phyloP scores from a whole-genome alignment of 2,329 filamentous ascomycete genomes.

The Daldinia sp. region DNA sequence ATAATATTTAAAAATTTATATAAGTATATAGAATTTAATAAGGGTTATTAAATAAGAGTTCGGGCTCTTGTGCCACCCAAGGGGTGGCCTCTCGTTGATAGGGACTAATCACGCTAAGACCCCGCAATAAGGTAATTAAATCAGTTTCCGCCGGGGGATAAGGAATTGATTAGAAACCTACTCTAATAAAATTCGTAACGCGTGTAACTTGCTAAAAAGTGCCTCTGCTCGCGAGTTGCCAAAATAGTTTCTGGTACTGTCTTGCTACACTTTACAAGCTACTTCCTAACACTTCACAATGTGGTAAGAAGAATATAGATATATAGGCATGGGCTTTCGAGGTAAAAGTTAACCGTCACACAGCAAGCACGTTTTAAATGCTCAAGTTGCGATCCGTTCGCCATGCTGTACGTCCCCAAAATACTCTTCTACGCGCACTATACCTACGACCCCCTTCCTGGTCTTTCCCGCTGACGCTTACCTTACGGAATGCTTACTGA shows the following conservation, averaged over 20 bases:
- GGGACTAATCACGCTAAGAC: neutral
- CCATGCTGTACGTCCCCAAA: conserved; percentile 78
- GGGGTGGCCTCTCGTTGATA: neutral
- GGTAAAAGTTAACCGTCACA: neutral
- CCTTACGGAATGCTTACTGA: conserved; percentile 8
- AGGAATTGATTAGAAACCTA: conserved; percentile 1
- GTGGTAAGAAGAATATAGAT: conserved; percentile 21
- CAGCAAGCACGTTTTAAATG: conserved; percentile 96
- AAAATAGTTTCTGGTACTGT: neutral
- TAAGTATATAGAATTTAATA: too few species aligned
- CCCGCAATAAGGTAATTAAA: neutral
- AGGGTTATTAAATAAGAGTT: too few species aligned
- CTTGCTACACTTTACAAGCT: neutral
- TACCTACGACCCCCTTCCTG: neutral
- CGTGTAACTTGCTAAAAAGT: neutral
- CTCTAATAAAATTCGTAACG: conserved; percentile 1
- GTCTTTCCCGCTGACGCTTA: neutral
- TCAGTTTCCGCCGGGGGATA: neutral
- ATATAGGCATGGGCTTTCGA: neutral
- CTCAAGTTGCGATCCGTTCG: conserved; percentile 93
- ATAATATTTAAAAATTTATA: too few species aligned
- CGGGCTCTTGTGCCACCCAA: too few species aligned
- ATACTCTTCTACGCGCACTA: neutral
- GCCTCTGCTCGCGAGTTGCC: neutral
- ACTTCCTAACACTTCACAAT: conserved; percentile 11